Percentiles rank a stretch among this genome's conserved stretches.
phyloP scores from a whole-genome alignment of 2,329 filamentous ascomycete species.

The Cytospora piceicola region DNA sequence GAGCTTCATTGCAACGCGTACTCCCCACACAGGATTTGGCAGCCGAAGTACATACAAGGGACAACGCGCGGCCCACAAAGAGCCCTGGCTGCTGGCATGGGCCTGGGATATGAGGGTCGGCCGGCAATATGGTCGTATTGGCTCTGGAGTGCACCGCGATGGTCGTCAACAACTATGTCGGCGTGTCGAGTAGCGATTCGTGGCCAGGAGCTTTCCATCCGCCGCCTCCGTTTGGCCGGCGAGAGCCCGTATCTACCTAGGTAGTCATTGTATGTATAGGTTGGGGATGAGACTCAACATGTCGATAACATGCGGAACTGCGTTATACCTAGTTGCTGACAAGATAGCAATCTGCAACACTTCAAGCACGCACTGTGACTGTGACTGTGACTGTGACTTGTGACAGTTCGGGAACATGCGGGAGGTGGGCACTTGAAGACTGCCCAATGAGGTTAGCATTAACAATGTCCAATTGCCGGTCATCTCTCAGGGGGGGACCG shows the following conservation, averaged over 20 bases:
- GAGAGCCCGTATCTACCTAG: background rate
- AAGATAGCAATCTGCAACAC: background rate
- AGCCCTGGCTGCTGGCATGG: slow-evolving; percentile 21
- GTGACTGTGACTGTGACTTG: background rate
- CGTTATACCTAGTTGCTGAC: no score
- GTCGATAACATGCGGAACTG: background rate
- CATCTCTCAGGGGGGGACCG: background rate
- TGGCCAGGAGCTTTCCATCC: slow-evolving; percentile 24
- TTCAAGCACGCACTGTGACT: background rate
- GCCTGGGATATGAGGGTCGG: slow-evolving; percentile 16
- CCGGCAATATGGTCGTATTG: slow-evolving; percentile 24
- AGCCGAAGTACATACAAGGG: slow-evolving; percentile 18
- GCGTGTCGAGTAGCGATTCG: slow-evolving; percentile 27
- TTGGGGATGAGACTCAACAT: background rate
- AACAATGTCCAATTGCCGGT: background rate
- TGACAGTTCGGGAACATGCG: slow-evolving; percentile 1
- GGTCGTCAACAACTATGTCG: slow-evolving; percentile 13
- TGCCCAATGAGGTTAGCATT: background rate
- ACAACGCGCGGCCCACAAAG: slow-evolving; percentile 29
- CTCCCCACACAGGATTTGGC: slow-evolving; percentile 7
- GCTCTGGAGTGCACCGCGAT: slow-evolving; percentile 18
- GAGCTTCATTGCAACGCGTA: slow-evolving; percentile 24
- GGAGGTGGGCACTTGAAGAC: background rate
- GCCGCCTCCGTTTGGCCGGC: slow-evolving; percentile 2
- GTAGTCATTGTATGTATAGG: background rate